Percentiles rank a stretch among this genome's conserved stretches.
Evolutionary conservation across 108 stramenopile species (phyloP).

Genomic region (Skeletonema grethae): DNA sequence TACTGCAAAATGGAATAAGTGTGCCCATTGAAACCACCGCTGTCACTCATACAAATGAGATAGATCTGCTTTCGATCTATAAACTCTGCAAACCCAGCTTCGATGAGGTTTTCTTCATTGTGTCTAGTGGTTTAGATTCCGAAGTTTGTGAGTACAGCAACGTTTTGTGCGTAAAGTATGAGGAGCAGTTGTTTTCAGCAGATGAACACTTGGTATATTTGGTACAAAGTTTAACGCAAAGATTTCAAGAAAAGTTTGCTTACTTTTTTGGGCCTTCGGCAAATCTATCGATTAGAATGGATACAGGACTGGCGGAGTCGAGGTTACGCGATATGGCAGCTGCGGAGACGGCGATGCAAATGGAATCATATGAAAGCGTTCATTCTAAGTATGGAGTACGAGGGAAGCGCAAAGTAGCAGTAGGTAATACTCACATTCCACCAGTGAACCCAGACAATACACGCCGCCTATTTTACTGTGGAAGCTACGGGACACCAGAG

Average conservation of each 20-base stretch:
- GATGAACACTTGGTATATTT: slow-evolving; percentile 2
- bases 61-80: slow-evolving; percentile 10
- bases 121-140: slow-evolving; percentile 3
- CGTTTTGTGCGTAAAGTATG: slow-evolving; percentile 3
- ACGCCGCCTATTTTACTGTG: slow-evolving; percentile 20
- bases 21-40: slow-evolving; percentile 17
- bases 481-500: slow-evolving; percentile 5
- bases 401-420: not conserved
- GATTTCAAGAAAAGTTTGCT: slow-evolving; percentile 11
- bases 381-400: slow-evolving; percentile 18
- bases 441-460: not conserved
- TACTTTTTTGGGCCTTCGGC: slow-evolving; percentile 6
- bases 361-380: slow-evolving; percentile 9
- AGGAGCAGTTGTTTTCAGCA: not conserved
- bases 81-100: slow-evolving; percentile 21
- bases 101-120: slow-evolving; percentile 22
- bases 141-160: slow-evolving; percentile 21
- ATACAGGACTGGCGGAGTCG: not conserved
- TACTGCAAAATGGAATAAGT: slow-evolving; percentile 5
- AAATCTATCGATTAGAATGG: not conserved
- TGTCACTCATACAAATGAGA: slow-evolving; percentile 17
- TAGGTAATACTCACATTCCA: not conserved
- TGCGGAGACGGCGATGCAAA: slow-evolving; percentile 8
- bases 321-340: slow-evolving; percentile 16
- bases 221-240: slow-evolving; percentile 2